Evolutionary conservation across 495 filamentous ascomycete genomes (phyloP), one percentile per base, ranked within the genome.

Genomic region (Amorphotheca resinae): DNA sequence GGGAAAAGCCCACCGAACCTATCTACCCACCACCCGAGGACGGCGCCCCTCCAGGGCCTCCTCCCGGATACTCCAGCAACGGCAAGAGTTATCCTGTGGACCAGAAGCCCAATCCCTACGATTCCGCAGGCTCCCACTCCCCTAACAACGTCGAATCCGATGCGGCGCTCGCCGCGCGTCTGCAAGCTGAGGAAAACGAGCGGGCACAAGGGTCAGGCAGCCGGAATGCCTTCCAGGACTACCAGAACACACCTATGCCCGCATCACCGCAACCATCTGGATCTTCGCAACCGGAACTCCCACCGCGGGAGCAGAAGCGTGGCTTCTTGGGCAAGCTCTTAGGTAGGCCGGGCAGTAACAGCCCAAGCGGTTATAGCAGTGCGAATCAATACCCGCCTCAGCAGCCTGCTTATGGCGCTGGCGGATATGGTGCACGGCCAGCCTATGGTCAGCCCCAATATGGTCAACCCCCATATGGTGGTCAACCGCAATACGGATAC

Each of bases 161-260:
- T 58, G 86, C 80, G 26, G 65, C 68, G 1, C 67, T 87, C 1
- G 87, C 87, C 7, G 73, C 80, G 15, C 74, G 79, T 48, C 67
- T 93, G 11, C 87, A 95, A 53, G 84, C 78, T 20, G 82, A 93
- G 53, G 85, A 93, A 62, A 69, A 93, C 48, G 79, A 74, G 0
- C 73, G 76, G 11, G 74, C 65, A 5, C 11, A 22, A 33, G 22
- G 33, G 9, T 31, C 26, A 9, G 23, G 44, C 6, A 46, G 18
- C 31, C 47, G 44, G 45, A 49, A 45, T 44, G 35, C 50, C 33
- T 41, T 56, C 34, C 38, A 49, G 9, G 52, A 48, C 26, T 56
- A 57, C 39, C 48, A 41, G 30, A 54, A 52, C 35, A 53, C 46
- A 9, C 51, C 42, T 38, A 42, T 52, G 40, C 59, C 61, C 5